phyloP scores from a whole-genome alignment of 2,329 filamentous ascomycete genomes.

The Apiospora saccharicola region DNA sequence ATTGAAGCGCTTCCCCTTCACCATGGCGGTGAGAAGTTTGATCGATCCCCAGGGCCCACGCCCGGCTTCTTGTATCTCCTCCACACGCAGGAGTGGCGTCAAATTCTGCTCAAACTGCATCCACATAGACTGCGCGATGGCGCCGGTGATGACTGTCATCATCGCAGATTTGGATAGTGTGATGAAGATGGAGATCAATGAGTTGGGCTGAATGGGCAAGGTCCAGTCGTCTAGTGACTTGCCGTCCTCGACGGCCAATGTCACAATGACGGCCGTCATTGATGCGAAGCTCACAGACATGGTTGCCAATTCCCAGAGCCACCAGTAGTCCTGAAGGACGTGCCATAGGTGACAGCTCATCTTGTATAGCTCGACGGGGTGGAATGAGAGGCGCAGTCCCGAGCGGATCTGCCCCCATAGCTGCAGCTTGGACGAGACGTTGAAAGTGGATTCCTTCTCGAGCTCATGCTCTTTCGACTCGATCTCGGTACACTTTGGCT shows the following conservation, averaged over 20 bases:
- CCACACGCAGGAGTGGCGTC: neutral
- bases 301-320: neutral
- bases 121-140: conserved; percentile 11
- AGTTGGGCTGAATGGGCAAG: neutral
- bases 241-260: neutral
- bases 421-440: neutral
- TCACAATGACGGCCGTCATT: neutral
- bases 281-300: neutral
- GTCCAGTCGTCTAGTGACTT: neutral
- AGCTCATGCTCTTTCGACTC: neutral
- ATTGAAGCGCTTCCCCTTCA: neutral
- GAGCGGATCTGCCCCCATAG: neutral
- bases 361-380: neutral
- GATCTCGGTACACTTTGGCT: neutral
- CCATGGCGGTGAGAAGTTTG: neutral
- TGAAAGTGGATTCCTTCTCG: neutral
- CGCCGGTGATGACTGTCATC: neutral
- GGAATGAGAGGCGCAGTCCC: neutral
- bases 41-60: neutral
- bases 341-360: neutral
- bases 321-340: conserved; percentile 4
- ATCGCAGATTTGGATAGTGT: neutral
- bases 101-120: neutral
- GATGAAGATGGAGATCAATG: conserved; percentile 2
- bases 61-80: neutral